Evolutionary conservation across 352 stramenopile species (phyloP).

Genomic region (Blastocystis sp.): DNA sequence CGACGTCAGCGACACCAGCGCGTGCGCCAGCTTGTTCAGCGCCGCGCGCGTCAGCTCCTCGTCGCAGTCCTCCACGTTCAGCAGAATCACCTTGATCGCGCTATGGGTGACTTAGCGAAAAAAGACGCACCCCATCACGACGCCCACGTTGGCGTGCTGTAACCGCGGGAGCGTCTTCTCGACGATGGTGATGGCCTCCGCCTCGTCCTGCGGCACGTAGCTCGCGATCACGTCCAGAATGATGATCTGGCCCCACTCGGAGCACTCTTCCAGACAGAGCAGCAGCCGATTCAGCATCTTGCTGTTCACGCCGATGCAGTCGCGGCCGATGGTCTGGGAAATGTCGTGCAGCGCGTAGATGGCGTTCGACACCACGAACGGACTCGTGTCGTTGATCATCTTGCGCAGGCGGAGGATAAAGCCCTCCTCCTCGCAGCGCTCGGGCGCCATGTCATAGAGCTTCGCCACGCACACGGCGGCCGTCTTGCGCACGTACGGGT

Average conservation of each 20-base stretch:
- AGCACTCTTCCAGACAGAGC: constrained; percentile 96
- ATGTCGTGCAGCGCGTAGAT: constrained; percentile 95
- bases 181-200: constrained; percentile 95
- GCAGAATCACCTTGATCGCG: constrained; percentile 92
- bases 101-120: constrained; percentile 44
- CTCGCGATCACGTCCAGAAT: constrained; percentile 89
- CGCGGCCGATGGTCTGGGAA: constrained; percentile 86
- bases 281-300: constrained; percentile 82
- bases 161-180: constrained; percentile 93
- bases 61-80: constrained; percentile 86
- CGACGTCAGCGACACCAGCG: constrained; percentile 89
- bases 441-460: constrained; percentile 96
- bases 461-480: constrained; percentile 97
- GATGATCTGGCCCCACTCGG: constrained; percentile 98
- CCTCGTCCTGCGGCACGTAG: constrained; percentile 88
- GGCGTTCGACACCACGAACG: constrained; percentile 91
- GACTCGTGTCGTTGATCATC: constrained; percentile 67
- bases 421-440: constrained; percentile 90
- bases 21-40: constrained; percentile 87
- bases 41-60: constrained; percentile 70
- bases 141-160: constrained; percentile 95
- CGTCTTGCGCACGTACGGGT: constrained; percentile 99
- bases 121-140: constrained; percentile 83
- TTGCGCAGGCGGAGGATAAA: constrained; percentile 79
- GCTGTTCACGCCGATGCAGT: constrained; percentile 89